Conservation (phyloP, 164 flowering plant genomes). For the Chloranthus sessilifolius region DNA sequence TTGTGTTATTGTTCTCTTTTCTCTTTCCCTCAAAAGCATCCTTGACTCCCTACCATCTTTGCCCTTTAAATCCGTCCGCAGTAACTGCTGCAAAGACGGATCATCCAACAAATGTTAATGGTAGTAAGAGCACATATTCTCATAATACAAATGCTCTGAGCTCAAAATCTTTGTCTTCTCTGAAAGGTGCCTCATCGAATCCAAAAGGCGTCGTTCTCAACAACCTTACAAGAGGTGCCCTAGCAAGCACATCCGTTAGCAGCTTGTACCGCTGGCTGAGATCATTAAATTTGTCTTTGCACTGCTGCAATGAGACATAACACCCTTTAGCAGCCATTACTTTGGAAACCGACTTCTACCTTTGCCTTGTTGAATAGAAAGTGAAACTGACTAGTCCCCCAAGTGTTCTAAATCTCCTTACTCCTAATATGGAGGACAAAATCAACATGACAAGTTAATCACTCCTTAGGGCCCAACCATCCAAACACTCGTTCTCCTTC, state of each 20-base stretch:
- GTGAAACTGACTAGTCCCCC: no score
- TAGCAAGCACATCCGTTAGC: conserved; percentile 73
- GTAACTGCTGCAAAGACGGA: conserved; percentile 27
- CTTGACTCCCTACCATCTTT: conserved; percentile 13
- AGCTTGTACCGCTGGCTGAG: conserved; percentile 82
- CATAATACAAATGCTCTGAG: conserved; percentile 77
- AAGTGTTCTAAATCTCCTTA: no score
- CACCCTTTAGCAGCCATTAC: conserved; percentile 34
- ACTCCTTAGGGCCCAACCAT: no score
- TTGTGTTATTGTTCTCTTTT: no score
- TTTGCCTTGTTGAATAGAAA: no score
- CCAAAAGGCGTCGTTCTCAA: conserved; percentile 72
- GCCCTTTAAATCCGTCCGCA: conserved; percentile 26
- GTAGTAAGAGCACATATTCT: conserved; percentile 91
- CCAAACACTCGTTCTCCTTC: no score
- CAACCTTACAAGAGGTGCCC: conserved; percentile 65
- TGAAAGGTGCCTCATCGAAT: conserved; percentile 52
- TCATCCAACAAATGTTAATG: conserved; percentile 30
- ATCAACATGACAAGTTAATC: no score
- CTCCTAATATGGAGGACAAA: no score
- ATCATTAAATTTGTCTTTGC: conserved; percentile 49
- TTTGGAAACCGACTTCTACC: conserved; percentile 36
- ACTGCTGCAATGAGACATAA: conserved; percentile 20
- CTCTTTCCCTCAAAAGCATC: conserved; percentile 21
- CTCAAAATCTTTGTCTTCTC: conserved; percentile 64